These are phyloP conservation scores for Spiraea crenata DNA, from an alignment of 331 rosid genomes.

Conservation along the genomic window DNA sequence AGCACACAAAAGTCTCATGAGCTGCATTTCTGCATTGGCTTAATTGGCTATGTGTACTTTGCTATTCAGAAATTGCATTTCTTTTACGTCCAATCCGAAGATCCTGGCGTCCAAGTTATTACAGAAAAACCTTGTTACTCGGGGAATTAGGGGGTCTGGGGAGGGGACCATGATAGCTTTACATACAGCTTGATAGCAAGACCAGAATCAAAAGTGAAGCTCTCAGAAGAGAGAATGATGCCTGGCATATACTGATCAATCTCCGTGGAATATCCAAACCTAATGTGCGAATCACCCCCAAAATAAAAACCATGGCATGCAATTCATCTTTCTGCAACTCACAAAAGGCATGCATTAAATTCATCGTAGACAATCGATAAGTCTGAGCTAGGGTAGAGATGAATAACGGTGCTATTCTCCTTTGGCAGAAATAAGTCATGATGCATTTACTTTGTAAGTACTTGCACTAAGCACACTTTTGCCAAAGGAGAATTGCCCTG, in stretches of 20 bases:
- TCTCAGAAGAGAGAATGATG: slow-evolving; percentile 40
- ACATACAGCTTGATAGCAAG: slow-evolving; percentile 3
- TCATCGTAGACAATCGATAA: no score
- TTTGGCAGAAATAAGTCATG: slow-evolving; percentile 37
- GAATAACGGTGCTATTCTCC: slow-evolving; percentile 64
- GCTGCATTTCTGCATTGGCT: no score
- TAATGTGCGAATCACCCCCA: slow-evolving; percentile 35
- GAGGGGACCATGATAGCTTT: slow-evolving; percentile 41
- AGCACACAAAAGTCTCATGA: no score
- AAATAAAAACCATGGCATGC: slow-evolving; percentile 24
- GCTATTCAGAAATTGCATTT: no score
- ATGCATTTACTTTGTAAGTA: slow-evolving; percentile 4
- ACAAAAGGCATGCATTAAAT: background rate
- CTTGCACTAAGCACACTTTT: slow-evolving; percentile 12
- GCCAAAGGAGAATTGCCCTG: slow-evolving; percentile 83
- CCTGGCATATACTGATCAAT: slow-evolving; percentile 42
- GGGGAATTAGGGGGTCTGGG: background rate
- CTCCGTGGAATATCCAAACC: slow-evolving; percentile 40
- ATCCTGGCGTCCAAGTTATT: no score
- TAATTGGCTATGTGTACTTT: no score
- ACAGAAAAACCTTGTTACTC: no score
- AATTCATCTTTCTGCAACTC: slow-evolving; percentile 12
- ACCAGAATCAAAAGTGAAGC: slow-evolving; percentile 10
- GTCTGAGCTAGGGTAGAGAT: slow-evolving; percentile 29
- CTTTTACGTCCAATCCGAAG: no score